Percentiles rank a stretch among this genome's conserved stretches.
Evolutionary conservation across 2,329 filamentous ascomycete species (phyloP).

Genomic region (Neopestalotiopsis clavispora): DNA sequence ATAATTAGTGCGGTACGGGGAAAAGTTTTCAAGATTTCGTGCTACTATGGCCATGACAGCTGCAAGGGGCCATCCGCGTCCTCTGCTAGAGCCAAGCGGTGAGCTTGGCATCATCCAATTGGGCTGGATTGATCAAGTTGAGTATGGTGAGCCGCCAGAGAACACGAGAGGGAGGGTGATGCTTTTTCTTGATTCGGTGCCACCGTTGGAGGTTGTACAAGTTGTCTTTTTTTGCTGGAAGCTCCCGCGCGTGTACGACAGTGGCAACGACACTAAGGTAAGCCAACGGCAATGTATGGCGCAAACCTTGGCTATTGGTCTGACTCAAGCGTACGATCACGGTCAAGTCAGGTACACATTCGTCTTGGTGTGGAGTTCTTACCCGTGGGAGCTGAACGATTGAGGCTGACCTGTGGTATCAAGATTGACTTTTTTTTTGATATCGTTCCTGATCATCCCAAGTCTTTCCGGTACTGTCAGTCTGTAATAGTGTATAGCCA

Average conservation of each 20-base stretch:
- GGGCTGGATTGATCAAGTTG: neutral
- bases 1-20: neutral
- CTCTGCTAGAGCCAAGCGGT: neutral
- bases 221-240: neutral
- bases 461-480: neutral
- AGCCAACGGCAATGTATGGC: neutral
- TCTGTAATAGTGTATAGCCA: neutral
- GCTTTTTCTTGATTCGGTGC: neutral
- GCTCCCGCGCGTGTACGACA: neutral
- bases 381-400: neutral
- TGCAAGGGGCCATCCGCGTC: slow-evolving; percentile 7
- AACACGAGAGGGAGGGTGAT: neutral
- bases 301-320: neutral
- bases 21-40: neutral
- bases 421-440: neutral
- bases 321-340: neutral
- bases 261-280: neutral
- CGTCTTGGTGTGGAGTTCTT: neutral
- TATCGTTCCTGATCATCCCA: neutral
- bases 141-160: neutral
- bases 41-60: slow-evolving; percentile 6
- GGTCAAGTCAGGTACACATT: neutral
- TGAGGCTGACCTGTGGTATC: neutral
- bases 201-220: neutral
- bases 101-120: slow-evolving; percentile 8